A percentile compares a stretch with the other conserved stretches of the same genome.
These are phyloP conservation scores for Whalleya microplaca DNA, from an alignment of 2,329 filamentous ascomycete genomes.

Conservation along the genomic window DNA sequence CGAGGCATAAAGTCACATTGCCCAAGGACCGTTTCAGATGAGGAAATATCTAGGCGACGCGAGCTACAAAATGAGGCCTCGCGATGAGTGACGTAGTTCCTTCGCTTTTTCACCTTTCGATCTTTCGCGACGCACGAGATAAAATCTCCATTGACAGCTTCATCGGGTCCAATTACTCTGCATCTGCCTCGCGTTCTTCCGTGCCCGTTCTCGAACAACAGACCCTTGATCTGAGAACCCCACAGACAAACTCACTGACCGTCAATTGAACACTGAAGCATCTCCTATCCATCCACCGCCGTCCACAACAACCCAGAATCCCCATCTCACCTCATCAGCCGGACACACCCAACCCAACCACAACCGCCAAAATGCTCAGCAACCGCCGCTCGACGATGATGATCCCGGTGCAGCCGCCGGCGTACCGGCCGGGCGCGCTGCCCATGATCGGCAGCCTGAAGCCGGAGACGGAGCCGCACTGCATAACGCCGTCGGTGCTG, in stretches of 20 bases:
- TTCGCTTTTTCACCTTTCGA: neutral
- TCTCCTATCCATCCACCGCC: neutral
- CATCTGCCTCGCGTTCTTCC: too few relatives aligned
- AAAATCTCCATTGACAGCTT: conserved; percentile 8
- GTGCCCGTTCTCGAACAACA: neutral
- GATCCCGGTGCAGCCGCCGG: conserved; percentile 11
- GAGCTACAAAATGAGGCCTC: conserved; percentile 18
- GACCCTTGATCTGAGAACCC: neutral
- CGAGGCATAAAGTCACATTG: conserved; percentile 14
- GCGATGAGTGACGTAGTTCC: conserved; percentile 18
- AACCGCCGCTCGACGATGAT: conserved; percentile 30
- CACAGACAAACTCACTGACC: neutral
- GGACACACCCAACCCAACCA: too few relatives aligned
- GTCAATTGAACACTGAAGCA: neutral
- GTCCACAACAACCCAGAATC: neutral
- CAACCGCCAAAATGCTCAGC: conserved; percentile 24
- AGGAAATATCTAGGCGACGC: conserved; percentile 19
- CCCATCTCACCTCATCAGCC: neutral
- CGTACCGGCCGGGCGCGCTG: conserved; percentile 1
- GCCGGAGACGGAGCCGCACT: conserved; percentile 28
- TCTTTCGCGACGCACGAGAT: conserved; percentile 1
- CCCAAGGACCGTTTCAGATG: conserved; percentile 17
- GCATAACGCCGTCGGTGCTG: conserved; percentile 24
- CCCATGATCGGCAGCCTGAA: conserved; percentile 13
- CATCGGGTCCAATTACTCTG: neutral